Evolutionary conservation across 2,329 filamentous ascomycete genomes (phyloP).

Genomic region (Talaromyces sp.): DNA sequence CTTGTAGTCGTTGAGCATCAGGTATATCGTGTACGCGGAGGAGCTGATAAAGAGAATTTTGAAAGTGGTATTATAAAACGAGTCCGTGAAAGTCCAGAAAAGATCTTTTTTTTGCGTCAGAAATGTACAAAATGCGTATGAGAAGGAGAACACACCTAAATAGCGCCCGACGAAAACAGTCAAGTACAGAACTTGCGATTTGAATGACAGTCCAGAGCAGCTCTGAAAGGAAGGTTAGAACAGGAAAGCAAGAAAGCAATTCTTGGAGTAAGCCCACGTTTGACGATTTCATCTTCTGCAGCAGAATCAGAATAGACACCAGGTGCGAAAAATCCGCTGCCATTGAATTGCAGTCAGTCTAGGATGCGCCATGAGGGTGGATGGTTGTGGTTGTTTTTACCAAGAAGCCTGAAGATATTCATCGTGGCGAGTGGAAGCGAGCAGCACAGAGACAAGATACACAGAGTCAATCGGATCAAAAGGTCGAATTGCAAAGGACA

Average conservation of each 20-base stretch:
- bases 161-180: conserved; percentile 92
- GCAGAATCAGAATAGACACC: conserved; percentile 83
- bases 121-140: background rate
- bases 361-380: background rate
- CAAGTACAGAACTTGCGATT: conserved; percentile 92
- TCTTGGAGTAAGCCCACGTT: conserved; percentile 56
- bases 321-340: conserved; percentile 93
- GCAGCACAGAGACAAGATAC: background rate
- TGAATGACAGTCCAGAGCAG: conserved; percentile 96
- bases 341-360: background rate
- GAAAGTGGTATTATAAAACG: conserved; percentile 88
- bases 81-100: conserved; percentile 74
- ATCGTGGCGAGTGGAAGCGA: conserved; percentile 38
- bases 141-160: conserved; percentile 53
- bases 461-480: background rate
- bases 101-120: conserved; percentile 54
- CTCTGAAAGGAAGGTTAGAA: conserved; percentile 53
- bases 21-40: conserved; percentile 90
- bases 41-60: conserved; percentile 91
- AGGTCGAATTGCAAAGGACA: background rate
- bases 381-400: conserved; percentile 34
- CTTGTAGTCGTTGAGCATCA: conserved; percentile 97
- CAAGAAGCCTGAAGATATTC: conserved; percentile 65
- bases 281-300: conserved; percentile 93
- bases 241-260: background rate